Percentiles rank a stretch among this genome's conserved stretches.
Evolutionary conservation across 306 rosid genomes (phyloP).

Genomic region (Heteromeles arbutifolia): DNA sequence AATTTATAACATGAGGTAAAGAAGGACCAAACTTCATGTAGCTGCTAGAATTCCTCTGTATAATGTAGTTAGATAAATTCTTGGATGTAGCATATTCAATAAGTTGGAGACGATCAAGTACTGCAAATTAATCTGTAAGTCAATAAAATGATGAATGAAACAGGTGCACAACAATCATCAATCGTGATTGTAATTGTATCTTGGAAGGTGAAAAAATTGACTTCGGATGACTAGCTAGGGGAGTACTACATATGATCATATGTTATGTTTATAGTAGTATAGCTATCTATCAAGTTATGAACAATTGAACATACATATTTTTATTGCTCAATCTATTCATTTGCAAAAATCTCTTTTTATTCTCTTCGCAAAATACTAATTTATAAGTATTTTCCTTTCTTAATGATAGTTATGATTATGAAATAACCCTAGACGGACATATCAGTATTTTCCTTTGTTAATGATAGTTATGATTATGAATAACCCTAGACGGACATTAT

Average conservation of each 20-base stretch:
- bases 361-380: not conserved
- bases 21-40: not conserved
- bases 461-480: not conserved
- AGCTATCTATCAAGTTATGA: not conserved
- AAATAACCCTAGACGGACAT: not conserved
- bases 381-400: not conserved
- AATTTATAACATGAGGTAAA: not conserved
- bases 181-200: not conserved
- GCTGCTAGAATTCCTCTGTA: not conserved
- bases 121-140: not conserved
- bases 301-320: not conserved
- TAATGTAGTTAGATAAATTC: not conserved
- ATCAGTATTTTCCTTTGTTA: not conserved
- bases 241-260: not conserved
- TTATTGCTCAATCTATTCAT: not conserved
- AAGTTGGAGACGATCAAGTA: not conserved
- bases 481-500: not conserved
- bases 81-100: not conserved
- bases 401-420: not conserved
- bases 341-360: not conserved
- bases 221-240: not conserved
- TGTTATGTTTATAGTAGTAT: not conserved
- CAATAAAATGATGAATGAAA: not conserved
- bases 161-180: not conserved
- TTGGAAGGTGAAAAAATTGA: not conserved